Base-by-base conservation (phyloP, 306 rosid species). In the Prosopis cineraria region DNA sequence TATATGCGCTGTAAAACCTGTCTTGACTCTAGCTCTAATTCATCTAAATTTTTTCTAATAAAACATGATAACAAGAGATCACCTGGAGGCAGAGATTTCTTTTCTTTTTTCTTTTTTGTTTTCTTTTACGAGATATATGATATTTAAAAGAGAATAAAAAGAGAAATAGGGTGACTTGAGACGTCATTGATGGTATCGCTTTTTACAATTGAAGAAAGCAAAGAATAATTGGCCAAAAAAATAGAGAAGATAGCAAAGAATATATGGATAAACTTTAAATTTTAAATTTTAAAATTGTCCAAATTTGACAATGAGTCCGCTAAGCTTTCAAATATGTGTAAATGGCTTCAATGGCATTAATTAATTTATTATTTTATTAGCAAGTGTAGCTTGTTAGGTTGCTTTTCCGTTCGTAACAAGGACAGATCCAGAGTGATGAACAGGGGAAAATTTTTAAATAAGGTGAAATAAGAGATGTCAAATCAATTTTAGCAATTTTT, bases 161-260 rank as follows among this genome's bases (percentile, higher is more conserved):
- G 11, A 19, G 12, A 7, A 20, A n/a, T 1, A 6, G 12, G 13
- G 7, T 52, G 58, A n/a, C n/a, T n/a, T n/a, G n/a, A n/a, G n/a
- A 52, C 0, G 58, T 6, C 27, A 20, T 52, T 6, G 58, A 52
- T 52, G 25, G 27, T n/a, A 52, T 52, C 13, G 10, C 3, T 8
- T 52, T 20, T n/a, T n/a, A n/a, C n/a, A n/a, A n/a, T n/a, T n/a
- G 89, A 88, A 80, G 81, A 74, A n/a, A 65, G 73, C 44, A 77
- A 53, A 40, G 72, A 73, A 60, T 62, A 74, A n/a, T n/a, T n/a
- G n/a, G n/a, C n/a, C n/a, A n/a, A n/a, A n/a, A n/a, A n/a, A n/a
- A n/a, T n/a, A n/a, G n/a, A n/a, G 89, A 88, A 80, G 81, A 74
- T n/a, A 65, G 73, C 44, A 77, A 53, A 40, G 72, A 73, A 60